A percentile compares a stretch with the other conserved stretches of the same genome.
Evolutionary conservation across 768 basidiomycete species (phyloP).

Genomic region (Trametes meyenii): DNA sequence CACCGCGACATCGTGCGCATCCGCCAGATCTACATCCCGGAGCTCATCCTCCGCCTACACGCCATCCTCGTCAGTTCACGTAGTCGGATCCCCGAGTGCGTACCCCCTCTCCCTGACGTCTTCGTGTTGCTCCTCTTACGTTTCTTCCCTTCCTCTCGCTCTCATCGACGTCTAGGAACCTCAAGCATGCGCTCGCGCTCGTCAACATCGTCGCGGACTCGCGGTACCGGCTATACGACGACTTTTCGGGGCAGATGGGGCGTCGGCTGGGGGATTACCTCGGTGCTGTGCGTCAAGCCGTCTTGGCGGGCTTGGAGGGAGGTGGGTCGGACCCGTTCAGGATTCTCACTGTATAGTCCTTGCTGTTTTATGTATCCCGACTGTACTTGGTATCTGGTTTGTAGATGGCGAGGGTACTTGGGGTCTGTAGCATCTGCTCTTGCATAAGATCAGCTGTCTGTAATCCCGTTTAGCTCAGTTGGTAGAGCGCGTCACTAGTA

Average conservation of each 20-base stretch:
- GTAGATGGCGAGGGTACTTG: no score
- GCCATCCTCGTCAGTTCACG: constrained; percentile 67
- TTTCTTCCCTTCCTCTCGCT: not conserved
- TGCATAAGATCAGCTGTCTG: not conserved
- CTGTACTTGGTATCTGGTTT: not conserved
- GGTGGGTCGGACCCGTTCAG: constrained; percentile 81
- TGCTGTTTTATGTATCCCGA: not conserved
- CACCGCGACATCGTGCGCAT: constrained; percentile 72
- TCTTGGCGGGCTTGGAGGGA: constrained; percentile 69
- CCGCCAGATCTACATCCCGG: constrained; percentile 86
- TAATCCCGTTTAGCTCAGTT: constrained; percentile 35
- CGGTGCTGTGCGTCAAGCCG: constrained; percentile 67
- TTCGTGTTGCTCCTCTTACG: not conserved
- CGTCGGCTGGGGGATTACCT: constrained; percentile 74
- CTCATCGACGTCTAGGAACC: constrained; percentile 52
- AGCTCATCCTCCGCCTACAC: constrained; percentile 86
- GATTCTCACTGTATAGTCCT: constrained; percentile 30
- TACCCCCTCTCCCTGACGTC: constrained; percentile 18
- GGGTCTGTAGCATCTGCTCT: not conserved
- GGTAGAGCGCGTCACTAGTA: constrained; percentile 1
- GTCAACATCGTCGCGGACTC: constrained; percentile 89
- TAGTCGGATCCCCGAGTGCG: constrained; percentile 65
- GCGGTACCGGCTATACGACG: constrained; percentile 81
- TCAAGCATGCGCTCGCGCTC: constrained; percentile 74
- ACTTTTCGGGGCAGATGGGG: constrained; percentile 70